phyloP scores from a whole-genome alignment of 2,329 filamentous ascomycete species.

The Neoarthrinium moseri region DNA sequence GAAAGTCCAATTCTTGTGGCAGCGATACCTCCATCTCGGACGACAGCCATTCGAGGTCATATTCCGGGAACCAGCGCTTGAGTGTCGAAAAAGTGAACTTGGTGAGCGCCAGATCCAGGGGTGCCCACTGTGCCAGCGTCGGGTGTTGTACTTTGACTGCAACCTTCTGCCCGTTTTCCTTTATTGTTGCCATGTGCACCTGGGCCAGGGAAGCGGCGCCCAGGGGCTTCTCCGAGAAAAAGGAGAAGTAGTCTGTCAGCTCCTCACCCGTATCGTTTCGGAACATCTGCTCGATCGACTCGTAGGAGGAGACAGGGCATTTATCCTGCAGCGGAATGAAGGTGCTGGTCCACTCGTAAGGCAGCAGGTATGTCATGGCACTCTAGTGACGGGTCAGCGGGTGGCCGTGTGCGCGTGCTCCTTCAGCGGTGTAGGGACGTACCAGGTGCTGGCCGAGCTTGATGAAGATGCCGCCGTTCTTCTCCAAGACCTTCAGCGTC shows the following conservation, averaged over 20 bases:
- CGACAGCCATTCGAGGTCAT: conserved; percentile 94
- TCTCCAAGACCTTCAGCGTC: conserved; percentile 83
- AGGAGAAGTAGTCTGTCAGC: conserved; percentile 80
- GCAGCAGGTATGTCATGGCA: conserved; percentile 92
- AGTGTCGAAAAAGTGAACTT: conserved; percentile 85
- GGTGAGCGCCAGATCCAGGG: conserved; percentile 82
- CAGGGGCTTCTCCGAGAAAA: conserved; percentile 78
- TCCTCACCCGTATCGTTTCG: conserved; percentile 75
- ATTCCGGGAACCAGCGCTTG: conserved; percentile 94
- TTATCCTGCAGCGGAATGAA: conserved; percentile 96
- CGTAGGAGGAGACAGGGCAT: conserved; percentile 87
- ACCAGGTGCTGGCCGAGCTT: conserved; percentile 93
- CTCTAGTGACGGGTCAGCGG: conserved; percentile 51
- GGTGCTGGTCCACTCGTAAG: conserved; percentile 88
- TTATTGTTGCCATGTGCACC: conserved; percentile 84
- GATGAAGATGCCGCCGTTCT: conserved; percentile 97
- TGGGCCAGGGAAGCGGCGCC: conserved; percentile 93
- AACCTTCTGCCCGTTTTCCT: conserved; percentile 79
- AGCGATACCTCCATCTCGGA: conserved; percentile 89
- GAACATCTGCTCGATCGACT: conserved; percentile 87
- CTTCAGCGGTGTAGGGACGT: conserved; percentile 19
- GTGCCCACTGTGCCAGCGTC: conserved; percentile 82
- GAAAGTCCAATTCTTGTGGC: conserved; percentile 89
- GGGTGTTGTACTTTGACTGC: conserved; percentile 98
- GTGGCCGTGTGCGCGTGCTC: neutral